Base-by-base conservation (phyloP, 306 rosid genomes). In the Lathyrus oleraceus region DNA sequence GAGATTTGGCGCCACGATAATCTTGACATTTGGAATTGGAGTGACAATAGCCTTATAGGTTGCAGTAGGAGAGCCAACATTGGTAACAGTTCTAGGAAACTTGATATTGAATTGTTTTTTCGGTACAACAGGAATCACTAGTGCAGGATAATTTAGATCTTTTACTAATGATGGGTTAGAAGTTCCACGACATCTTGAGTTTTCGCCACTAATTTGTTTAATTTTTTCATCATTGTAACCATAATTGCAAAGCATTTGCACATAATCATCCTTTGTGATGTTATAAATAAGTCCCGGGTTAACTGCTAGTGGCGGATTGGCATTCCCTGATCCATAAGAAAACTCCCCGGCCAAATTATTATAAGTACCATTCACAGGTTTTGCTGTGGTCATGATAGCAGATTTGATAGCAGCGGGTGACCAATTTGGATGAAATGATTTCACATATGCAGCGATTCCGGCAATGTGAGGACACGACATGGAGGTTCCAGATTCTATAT, bases 251-350 rank as follows among this genome's bases (percentile, higher is more conserved):
- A 64, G 61, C 72, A 49, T 49, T 67, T 49, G 47, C 4, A 70
- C 5, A 17, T 70, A 58, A 5, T 70, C 66, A 0, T 44, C 16
- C 3, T 42, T 58, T 1, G 10, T 8, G 11, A 70, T 70, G 43
- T 70, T 56, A 56, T 70, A 70, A n/a, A 56, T 56, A 57, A 40
- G 66, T 42, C 75, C 75, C 19, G 75, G 66, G 0, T 28, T 8
- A 43, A 70, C 0, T 11, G 65, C 66, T 42, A 15, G 14, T 15
- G 2, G 8, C 1, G 66, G 66, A 27, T 70, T 70, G 10, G 43
- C 44, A 42, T 40, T 28, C 5, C 75, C 75, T 3, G 75, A 10
- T 1, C 59, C 67, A 16, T 71, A 71, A 27, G 67, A 11, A 71
- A 8, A 71, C 23, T 71, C 75, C 1, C 38, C 38, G 6, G 38